Base-by-base conservation (phyloP, 176 grass and related monocot species). In the Bromus sterilis region DNA sequence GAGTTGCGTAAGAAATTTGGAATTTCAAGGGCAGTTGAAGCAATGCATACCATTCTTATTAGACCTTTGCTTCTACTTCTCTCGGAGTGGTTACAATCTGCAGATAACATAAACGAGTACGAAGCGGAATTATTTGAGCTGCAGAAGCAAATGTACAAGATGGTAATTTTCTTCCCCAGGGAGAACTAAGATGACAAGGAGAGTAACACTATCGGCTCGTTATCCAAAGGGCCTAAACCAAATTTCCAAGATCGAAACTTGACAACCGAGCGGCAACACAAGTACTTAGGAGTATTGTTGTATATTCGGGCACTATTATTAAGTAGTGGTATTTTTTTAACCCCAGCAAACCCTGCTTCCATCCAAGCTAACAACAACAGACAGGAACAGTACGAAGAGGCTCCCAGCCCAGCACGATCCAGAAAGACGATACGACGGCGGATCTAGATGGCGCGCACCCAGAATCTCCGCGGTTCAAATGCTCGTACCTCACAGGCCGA, bases 1-100 rank as follows among this genome's bases (percentile, higher is more conserved):
- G 3, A 67, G 5, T 56, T 83, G 37, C 13, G 7, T 11, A 71
- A 33, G 24, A 49, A 37, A 79, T 20, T 78, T 31, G 24, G 40
- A 37, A 79, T 20, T 78, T 31, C 44, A 56, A 80, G 33, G 29
- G 10, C 3, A 26, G 18, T 18, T 8, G n/a, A 59, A 16, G 32
- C 69, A 63, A 76, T 42, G 42, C 44, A 66, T 86, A 86, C 88
- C 88, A 90, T 90, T 59, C 83, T 86, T 4, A 21, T 21, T 31
- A 24, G 29, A 58, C 9, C 29, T 74, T 73, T 5, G 31, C 24
- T 66, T 79, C 11, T 60, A 60, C 36, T 68, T 74, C 48, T 74
- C 56, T 14, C 5, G 26, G 32, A n/a, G 37, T 67, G 67, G 79
- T 36, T 66, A 40, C 29, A 46, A 51, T 29, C 66, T 78, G 56